Evolutionary conservation across 345 rosid genomes (phyloP).

Genomic region (Acer campestre): DNA sequence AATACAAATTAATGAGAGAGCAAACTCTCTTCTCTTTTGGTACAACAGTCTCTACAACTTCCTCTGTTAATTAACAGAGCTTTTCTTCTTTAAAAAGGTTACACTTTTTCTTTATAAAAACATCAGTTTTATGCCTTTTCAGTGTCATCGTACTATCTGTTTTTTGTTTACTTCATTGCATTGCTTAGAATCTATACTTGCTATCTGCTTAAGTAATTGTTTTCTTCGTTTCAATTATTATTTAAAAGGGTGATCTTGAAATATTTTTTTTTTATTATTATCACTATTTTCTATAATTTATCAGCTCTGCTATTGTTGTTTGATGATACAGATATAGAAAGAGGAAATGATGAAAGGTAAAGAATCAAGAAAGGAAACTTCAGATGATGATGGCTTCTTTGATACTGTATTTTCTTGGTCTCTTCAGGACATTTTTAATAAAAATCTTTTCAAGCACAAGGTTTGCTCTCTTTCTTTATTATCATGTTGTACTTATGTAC

Average conservation of each 20-base stretch:
- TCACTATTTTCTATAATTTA: background rate
- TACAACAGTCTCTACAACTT: background rate
- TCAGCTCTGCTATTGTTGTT: background rate
- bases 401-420: slow-evolving; percentile 43
- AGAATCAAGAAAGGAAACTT: background rate
- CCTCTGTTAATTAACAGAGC: background rate
- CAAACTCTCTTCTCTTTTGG: no score
- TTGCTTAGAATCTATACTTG: background rate
- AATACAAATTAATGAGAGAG: background rate
- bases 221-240: background rate
- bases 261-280: background rate
- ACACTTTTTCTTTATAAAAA: background rate
- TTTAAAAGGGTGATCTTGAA: background rate
- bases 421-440: slow-evolving; percentile 34
- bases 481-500: background rate
- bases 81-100: background rate
- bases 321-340: background rate
- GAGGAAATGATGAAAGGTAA: background rate
- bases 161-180: background rate
- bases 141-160: no score
- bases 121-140: background rate
- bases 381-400: slow-evolving; percentile 9
- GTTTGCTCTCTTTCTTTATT: slow-evolving; percentile 19
- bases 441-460: slow-evolving; percentile 33
- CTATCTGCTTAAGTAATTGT: background rate